phyloP scores from a whole-genome alignment of 441 rosid genomes.

The Isatis lusitanica region DNA sequence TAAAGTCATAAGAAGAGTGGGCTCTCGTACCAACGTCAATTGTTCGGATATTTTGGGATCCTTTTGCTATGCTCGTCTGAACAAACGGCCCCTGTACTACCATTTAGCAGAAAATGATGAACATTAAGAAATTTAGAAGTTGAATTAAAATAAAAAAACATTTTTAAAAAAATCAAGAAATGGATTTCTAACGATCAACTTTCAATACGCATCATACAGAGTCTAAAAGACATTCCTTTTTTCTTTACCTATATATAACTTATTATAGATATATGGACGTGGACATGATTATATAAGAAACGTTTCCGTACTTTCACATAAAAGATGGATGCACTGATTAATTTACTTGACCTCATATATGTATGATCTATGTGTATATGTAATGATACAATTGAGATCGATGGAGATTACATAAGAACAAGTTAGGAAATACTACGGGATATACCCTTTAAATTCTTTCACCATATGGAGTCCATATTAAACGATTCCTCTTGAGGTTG shows the following conservation, averaged over 20 bases:
- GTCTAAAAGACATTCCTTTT: neutral
- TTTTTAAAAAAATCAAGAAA: neutral
- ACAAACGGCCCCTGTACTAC: too few species aligned
- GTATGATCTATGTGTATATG: neutral
- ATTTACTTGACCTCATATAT: slow-evolving; percentile 24
- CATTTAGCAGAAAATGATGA: too few species aligned
- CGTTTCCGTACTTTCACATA: slow-evolving; percentile 8
- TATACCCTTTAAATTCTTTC: slow-evolving; percentile 30
- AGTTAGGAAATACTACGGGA: slow-evolving; percentile 8
- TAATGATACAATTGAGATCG: slow-evolving; percentile 27
- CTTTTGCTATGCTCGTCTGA: too few species aligned
- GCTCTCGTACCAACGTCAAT: too few species aligned
- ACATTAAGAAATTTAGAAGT: neutral
- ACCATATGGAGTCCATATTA: slow-evolving; percentile 78
- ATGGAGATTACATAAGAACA: slow-evolving; percentile 9
- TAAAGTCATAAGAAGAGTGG: too few species aligned
- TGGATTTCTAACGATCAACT: neutral
- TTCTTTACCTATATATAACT: neutral
- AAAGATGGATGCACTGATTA: slow-evolving; percentile 9
- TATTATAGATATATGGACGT: neutral
- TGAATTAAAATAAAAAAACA: too few species aligned
- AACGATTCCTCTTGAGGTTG: slow-evolving; percentile 59
- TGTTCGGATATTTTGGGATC: neutral
- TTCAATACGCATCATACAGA: neutral
- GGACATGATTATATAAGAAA: slow-evolving; percentile 2